Conservation (phyloP, 2,329 filamentous ascomycete genomes). For the Neoarthrinium moseri region DNA sequence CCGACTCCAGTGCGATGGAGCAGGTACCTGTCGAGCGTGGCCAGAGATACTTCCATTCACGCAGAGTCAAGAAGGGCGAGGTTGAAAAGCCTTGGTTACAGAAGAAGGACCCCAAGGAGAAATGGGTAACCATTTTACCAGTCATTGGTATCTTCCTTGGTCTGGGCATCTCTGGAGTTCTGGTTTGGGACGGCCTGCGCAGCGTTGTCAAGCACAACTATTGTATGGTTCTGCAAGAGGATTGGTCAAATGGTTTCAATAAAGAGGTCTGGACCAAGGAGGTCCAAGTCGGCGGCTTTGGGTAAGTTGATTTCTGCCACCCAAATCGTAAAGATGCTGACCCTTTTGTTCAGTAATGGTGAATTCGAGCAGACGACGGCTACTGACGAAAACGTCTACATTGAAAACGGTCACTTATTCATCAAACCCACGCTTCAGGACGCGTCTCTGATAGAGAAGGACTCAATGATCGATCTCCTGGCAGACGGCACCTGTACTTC, state of each 20-base stretch:
- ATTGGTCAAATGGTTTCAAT: slow-evolving; percentile 60
- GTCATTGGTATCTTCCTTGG: slow-evolving; percentile 70
- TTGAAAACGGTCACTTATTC: slow-evolving; percentile 66
- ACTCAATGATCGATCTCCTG: slow-evolving; percentile 68
- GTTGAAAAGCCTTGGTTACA: slow-evolving; percentile 75
- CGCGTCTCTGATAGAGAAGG: slow-evolving; percentile 58
- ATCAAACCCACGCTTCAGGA: slow-evolving; percentile 81
- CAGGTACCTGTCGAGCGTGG: slow-evolving; percentile 34
- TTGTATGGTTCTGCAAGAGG: slow-evolving; percentile 65
- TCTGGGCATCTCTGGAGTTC: slow-evolving; percentile 63
- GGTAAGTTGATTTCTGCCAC: slow-evolving; percentile 52
- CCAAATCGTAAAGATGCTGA: background rate
- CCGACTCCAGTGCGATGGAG: slow-evolving; percentile 39
- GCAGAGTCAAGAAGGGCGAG: slow-evolving; percentile 69
- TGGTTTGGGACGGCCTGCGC: slow-evolving; percentile 72
- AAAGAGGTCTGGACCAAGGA: slow-evolving; percentile 70
- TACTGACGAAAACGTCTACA: slow-evolving; percentile 70
- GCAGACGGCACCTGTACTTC: slow-evolving; percentile 68
- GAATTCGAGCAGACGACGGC: slow-evolving; percentile 77
- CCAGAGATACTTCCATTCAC: slow-evolving; percentile 69
- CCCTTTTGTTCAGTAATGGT: slow-evolving; percentile 58
- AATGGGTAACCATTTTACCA: slow-evolving; percentile 82
- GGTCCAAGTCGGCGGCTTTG: slow-evolving; percentile 72
- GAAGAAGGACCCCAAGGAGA: slow-evolving; percentile 75
- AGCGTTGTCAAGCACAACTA: slow-evolving; percentile 75